A percentile compares a stretch with the other conserved stretches of the same genome.
phyloP scores from a whole-genome alignment of 768 basidiomycete species.

The Boletus rubropictus region DNA sequence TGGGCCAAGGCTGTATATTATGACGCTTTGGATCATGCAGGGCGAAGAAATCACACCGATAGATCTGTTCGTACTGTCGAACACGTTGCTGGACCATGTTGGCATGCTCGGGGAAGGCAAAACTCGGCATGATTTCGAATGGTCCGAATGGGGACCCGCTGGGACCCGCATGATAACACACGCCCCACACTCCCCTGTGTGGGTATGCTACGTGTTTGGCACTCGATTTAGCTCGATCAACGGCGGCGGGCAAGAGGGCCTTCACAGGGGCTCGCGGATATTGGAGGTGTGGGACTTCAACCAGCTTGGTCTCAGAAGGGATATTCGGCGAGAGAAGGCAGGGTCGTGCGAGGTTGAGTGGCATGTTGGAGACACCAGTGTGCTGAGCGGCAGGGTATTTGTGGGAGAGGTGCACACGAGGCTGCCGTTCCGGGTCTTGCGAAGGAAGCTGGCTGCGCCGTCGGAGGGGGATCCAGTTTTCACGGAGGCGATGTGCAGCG shows the following conservation, averaged over 20 bases:
- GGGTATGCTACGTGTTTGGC: constrained; percentile 58
- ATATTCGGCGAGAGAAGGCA: constrained; percentile 3
- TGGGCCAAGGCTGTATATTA: constrained; percentile 41
- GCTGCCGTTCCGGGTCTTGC: constrained; percentile 42
- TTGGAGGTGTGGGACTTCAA: constrained; percentile 51
- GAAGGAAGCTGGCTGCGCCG: constrained; percentile 16
- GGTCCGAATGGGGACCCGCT: constrained; percentile 49
- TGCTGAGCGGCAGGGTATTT: constrained; percentile 35
- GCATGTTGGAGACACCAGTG: constrained; percentile 23
- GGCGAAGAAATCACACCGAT: constrained; percentile 27
- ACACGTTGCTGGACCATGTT: constrained; percentile 30
- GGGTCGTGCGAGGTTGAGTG: constrained; percentile 15
- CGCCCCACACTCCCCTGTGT: constrained; percentile 36
- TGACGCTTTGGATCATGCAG: constrained; percentile 38
- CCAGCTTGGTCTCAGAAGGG: constrained; percentile 34
- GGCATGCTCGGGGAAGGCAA: constrained; percentile 14
- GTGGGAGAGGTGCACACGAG: constrained; percentile 36
- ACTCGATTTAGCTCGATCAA: constrained; percentile 36
- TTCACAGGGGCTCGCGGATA: constrained; percentile 12
- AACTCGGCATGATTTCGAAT: constrained; percentile 29
- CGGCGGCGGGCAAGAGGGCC: constrained; percentile 7
- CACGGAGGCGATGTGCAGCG: constrained; percentile 45
- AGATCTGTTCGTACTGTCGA: constrained; percentile 40
- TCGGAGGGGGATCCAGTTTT: constrained; percentile 9
- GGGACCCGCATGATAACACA: constrained; percentile 40